phyloP scores from a whole-genome alignment of 768 basidiomycete genomes.

The Hydnomerulius pinastri region DNA sequence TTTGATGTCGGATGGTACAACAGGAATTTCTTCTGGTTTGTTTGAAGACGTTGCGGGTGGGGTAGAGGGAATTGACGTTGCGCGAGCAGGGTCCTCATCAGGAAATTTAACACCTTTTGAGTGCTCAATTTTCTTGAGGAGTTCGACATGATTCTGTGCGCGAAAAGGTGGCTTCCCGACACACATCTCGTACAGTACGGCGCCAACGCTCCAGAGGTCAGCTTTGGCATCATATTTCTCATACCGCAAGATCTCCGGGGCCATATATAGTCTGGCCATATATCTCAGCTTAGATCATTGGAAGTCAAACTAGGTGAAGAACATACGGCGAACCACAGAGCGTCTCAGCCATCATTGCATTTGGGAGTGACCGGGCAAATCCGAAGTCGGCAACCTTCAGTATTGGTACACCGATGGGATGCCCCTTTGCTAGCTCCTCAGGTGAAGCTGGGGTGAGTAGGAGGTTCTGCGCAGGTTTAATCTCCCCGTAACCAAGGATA shows the following conservation, averaged over 20 bases:
- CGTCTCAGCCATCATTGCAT: slow-evolving; percentile 95
- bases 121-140: slow-evolving; percentile 88
- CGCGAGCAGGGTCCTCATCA: slow-evolving; percentile 71
- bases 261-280: slow-evolving; percentile 85
- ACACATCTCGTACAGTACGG: slow-evolving; percentile 94
- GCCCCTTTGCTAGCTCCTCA: slow-evolving; percentile 81
- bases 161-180: slow-evolving; percentile 94
- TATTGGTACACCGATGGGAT: slow-evolving; percentile 90
- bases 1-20: slow-evolving; percentile 84
- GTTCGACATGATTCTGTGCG: slow-evolving; percentile 94
- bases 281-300: slow-evolving; percentile 1
- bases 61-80: slow-evolving; percentile 35
- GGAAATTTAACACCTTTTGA: slow-evolving; percentile 94
- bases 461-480: slow-evolving; percentile 64
- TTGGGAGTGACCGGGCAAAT: slow-evolving; percentile 90
- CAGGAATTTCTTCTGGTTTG: slow-evolving; percentile 49
- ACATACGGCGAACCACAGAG: slow-evolving; percentile 95
- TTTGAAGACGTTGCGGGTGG: slow-evolving; percentile 17
- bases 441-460: slow-evolving; percentile 81
- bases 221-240: slow-evolving; percentile 98
- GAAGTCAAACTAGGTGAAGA: not conserved
- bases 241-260: slow-evolving; percentile 95
- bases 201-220: slow-evolving; percentile 97
- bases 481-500: not conserved
- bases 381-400: slow-evolving; percentile 99